Evolutionary conservation across 768 basidiomycete genomes (phyloP).

Genomic region (Suillus cothurnatus): DNA sequence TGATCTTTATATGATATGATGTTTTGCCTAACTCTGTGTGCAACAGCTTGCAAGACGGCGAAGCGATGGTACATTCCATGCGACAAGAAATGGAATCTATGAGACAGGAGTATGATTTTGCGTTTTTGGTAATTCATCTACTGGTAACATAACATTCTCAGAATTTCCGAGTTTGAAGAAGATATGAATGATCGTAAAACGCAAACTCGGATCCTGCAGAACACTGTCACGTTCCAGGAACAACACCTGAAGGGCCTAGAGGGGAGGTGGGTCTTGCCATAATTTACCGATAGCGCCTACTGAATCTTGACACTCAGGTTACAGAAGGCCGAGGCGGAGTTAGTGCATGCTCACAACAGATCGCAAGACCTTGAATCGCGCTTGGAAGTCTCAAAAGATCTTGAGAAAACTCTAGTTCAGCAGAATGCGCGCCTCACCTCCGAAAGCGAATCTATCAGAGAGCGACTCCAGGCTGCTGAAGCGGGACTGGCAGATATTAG

Average conservation of each 20-base stretch:
- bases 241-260: slow-evolving; percentile 27
- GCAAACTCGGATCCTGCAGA: slow-evolving; percentile 32
- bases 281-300: not conserved
- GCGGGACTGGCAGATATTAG: slow-evolving; percentile 20
- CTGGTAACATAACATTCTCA: slow-evolving; percentile 17
- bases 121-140: slow-evolving; percentile 10
- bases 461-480: slow-evolving; percentile 18
- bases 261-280: slow-evolving; percentile 22
- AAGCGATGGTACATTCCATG: slow-evolving; percentile 29
- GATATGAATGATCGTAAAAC: slow-evolving; percentile 24
- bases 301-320: slow-evolving; percentile 12
- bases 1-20: not conserved
- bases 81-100: slow-evolving; percentile 31
- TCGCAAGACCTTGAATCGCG: slow-evolving; percentile 31
- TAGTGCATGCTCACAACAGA: slow-evolving; percentile 19
- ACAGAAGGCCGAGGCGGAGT: slow-evolving; percentile 25
- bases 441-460: slow-evolving; percentile 26
- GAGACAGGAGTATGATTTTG: slow-evolving; percentile 30
- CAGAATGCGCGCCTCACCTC: slow-evolving; percentile 28
- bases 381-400: slow-evolving; percentile 24
- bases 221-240: slow-evolving; percentile 34
- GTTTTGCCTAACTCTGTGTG: slow-evolving; percentile 16
- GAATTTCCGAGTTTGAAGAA: slow-evolving; percentile 26
- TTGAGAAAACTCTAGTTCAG: slow-evolving; percentile 27
- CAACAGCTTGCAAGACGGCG: slow-evolving; percentile 27